Base-by-base conservation (phyloP, 2,329 filamentous ascomycete genomes). In the Aureobasidium subglaciale region DNA sequence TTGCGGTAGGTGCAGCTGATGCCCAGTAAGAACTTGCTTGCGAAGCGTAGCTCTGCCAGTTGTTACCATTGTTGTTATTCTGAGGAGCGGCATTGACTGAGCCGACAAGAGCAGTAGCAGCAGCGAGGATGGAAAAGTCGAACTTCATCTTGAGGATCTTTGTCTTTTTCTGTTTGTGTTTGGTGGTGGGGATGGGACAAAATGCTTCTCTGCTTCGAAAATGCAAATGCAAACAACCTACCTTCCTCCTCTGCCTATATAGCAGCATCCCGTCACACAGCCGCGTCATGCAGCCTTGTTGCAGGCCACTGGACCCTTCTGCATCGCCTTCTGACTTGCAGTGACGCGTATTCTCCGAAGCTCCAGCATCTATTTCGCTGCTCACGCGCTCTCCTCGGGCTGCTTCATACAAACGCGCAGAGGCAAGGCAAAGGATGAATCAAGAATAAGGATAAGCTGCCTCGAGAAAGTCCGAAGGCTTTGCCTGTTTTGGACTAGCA, bases 1-100 rank as follows among this genome's bases (percentile, higher is more conserved):
- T 61, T 34, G 63, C 62, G 30, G 60, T 60, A 24, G 63, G 61
- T 37, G 20, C 20, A 25, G 53, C 53, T 32, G 41, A 46, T 50
- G 34, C 18, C 43, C 54, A 56, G 54, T 56, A 56, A 42, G 54
- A 56, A 42, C 41, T 48, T 37, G 54, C 54, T 46, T 45, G 42
- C 2, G 43, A 49, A 48, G 54, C 54, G 43, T 56, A 56, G 25
- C 41, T 48, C 43, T 48, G 43, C 54, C 54, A 56, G 45, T 56
- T 42, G 35, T 29, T 37, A 25, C 37, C 34, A 34, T 43, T 43
- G 49, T 54, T 54, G 50, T n/a, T 54, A 24, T 35, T 35, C 24
- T 55, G 50, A 7, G 50, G 50, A 9, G 50, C 50, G 25, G 50
- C 50, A 13, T 29, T n/a, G n/a, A 38, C 54, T 6, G 54, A 50